Evolutionary conservation across 2,329 filamentous ascomycete genomes (phyloP), one percentile per base, ranked within the genome.

Genomic region (Aspergillus sp.): DNA sequence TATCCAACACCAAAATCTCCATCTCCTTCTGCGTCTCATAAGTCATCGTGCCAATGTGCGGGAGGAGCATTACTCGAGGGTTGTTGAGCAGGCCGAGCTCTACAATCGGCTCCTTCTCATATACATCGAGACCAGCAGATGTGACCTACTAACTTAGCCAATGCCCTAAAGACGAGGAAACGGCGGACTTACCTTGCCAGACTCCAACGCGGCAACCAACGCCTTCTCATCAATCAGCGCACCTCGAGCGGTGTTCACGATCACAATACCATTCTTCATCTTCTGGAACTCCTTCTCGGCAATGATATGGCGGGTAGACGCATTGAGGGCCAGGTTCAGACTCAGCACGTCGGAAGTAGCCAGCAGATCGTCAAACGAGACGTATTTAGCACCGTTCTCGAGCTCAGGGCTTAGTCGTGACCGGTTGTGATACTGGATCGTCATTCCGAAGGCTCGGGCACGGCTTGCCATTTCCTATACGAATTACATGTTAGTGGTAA

Each of bases 21-120:
- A 86, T 87, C 55, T 85, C 82, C 62, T 79, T 81, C 72, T 86
- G 83, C 21, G 83, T 86, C 70, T 87, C 84, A 66, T 78, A 82
- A 11, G 84, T 86, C 59, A 74, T 79, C 1, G 84, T 87, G 19
- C 84, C 84, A 62, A 87, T 81, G 64, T 87, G 84, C 40, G 84
- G 84, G 61, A 86, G 68, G 62, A 87, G 64, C 63, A 86, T 82
- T n/a, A 76, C 75, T 41, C 70, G 70, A 4, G 74, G 70, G 62
- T 77, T 79, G 47, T 72, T 72, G 23, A 79, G 62, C 41, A 80
- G 68, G 0, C 81, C 84, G 1, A 76, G 74, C 60, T 86, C 73
- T 37, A 80, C 68, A 21, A 70, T 65, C 3, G 78, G 78, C 64
- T 80, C 78, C 21, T 79, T 72, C 63, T 80, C 78, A 54, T 79